Base-by-base conservation (phyloP, 768 basidiomycete genomes). In the Trametes maxima region DNA sequence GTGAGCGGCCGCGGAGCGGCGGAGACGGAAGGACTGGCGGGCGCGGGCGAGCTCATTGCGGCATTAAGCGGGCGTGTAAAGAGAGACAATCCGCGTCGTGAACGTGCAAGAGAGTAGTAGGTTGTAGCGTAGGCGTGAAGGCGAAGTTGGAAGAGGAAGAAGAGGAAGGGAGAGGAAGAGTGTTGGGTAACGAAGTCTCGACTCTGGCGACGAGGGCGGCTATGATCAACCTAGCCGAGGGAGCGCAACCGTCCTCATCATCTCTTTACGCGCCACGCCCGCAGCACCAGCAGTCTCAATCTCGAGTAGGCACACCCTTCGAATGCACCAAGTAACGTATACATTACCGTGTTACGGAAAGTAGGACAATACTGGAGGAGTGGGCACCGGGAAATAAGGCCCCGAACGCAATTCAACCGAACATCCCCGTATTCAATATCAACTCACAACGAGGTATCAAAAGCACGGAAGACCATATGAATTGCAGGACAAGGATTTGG, bases 1-100 rank as follows among this genome's bases (percentile, higher is more conserved):
- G 81, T 82, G 35, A 85, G 75, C 10, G 82, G 79, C 39, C 81
- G 77, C 33, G 82, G 80, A 37, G 74, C 79, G 24, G 74, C 78
- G 25, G 60, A 47, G 28, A 62, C 37, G 12, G 62, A 64, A 35
- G 60, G 63, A 47, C 59, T 60, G 42, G 59, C 33, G n/a, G 67
- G 54, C 19, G 71, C 67, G 22, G 72, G 55, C 22, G 66, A 58
- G 54, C 53, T 63, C 64, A 67, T 65, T 19, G 56, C 22, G 59
- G 58, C 56, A 64, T 64, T 57, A 49, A 51, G 24, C 21, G 47
- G 40, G 37, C 51, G 33, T 50, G 14, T 14, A 39, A 21, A 25
- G 51, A 52, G 36, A 19, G 49, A 36, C 36, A n/a, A 50, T 46
- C 17, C 17, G 49, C 49, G 33, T 50, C 49, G 51, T 48, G 47